phyloP scores from a whole-genome alignment of 192 early-diverging fungal genomes.

The Cladochytrium replicatum region DNA sequence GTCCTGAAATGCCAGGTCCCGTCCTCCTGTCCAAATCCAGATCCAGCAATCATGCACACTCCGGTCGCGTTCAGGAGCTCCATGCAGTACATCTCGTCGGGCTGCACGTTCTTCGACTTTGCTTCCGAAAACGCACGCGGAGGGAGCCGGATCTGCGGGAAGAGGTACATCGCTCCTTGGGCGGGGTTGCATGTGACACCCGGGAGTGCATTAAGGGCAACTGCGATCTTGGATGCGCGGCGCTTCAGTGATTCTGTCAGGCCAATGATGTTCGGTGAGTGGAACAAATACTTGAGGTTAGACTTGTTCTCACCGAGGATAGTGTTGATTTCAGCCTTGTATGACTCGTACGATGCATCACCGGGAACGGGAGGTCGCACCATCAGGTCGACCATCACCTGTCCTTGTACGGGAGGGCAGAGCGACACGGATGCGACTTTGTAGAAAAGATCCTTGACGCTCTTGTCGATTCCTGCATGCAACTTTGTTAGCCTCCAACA shows the following conservation, averaged over 20 bases:
- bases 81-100: slow-evolving; percentile 86
- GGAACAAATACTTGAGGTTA: neutral
- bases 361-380: slow-evolving; percentile 77
- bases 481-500: no score
- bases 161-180: slow-evolving; percentile 95
- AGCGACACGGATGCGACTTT: slow-evolving; percentile 88
- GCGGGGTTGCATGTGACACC: slow-evolving; percentile 78
- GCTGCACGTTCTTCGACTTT: slow-evolving; percentile 52
- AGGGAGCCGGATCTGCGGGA: slow-evolving; percentile 73
- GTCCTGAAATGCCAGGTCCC: slow-evolving; percentile 93
- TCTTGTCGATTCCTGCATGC: slow-evolving; percentile 61
- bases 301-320: slow-evolving; percentile 46
- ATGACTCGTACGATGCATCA: slow-evolving; percentile 65
- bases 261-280: neutral
- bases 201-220: slow-evolving; percentile 72
- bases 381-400: slow-evolving; percentile 87
- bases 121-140: slow-evolving; percentile 70
- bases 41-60: slow-evolving; percentile 91
- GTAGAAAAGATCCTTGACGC: slow-evolving; percentile 77
- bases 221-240: slow-evolving; percentile 63
- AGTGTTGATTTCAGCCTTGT: slow-evolving; percentile 56
- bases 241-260: slow-evolving; percentile 58
- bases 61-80: slow-evolving; percentile 88
- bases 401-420: slow-evolving; percentile 92
- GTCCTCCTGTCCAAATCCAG: slow-evolving; percentile 82